These are phyloP conservation scores for Arbutus unedo DNA, from an alignment of 148 eudicot species.

Conservation along the genomic window DNA sequence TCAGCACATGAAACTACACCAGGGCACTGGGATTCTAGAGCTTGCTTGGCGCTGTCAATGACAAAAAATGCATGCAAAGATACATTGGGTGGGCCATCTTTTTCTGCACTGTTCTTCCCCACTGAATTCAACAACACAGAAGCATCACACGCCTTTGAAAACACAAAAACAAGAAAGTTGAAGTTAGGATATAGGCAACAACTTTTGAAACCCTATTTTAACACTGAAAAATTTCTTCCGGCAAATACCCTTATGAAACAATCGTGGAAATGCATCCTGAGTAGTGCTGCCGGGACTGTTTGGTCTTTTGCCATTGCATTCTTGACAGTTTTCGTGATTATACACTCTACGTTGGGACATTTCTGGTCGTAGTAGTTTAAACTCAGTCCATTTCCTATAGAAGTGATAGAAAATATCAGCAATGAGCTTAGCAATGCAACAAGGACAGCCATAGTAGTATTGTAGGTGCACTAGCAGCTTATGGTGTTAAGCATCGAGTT, in stretches of 20 bases:
- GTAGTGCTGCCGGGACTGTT: slow-evolving; percentile 74
- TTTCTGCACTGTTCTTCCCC: slow-evolving; percentile 60
- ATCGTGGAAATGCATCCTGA: slow-evolving; percentile 91
- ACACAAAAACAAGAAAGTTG: neutral
- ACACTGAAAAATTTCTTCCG: neutral
- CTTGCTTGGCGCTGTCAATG: slow-evolving; percentile 70
- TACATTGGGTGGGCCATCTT: slow-evolving; percentile 61
- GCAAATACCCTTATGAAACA: slow-evolving; percentile 74
- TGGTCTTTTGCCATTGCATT: slow-evolving; percentile 44
- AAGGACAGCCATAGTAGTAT: slow-evolving; percentile 35
- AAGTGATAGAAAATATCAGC: slow-evolving; percentile 26
- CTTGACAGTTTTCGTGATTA: slow-evolving; percentile 38
- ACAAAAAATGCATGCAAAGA: slow-evolving; percentile 77
- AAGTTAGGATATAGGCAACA: neutral
- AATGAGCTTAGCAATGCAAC: slow-evolving; percentile 33
- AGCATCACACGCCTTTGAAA: slow-evolving; percentile 78
- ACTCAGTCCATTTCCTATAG: slow-evolving; percentile 49
- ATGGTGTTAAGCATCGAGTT: slow-evolving; percentile 7
- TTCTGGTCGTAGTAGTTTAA: slow-evolving; percentile 56
- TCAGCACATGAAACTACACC: slow-evolving; percentile 92
- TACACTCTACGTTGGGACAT: slow-evolving; percentile 60
- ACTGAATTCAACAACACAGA: slow-evolving; percentile 68
- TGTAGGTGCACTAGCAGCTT: neutral
- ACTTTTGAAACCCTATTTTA: neutral
- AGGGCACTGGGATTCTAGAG: slow-evolving; percentile 64